These are phyloP conservation scores for Fusarium piperis DNA, from an alignment of 2,329 filamentous ascomycete species.

Conservation along the genomic window DNA sequence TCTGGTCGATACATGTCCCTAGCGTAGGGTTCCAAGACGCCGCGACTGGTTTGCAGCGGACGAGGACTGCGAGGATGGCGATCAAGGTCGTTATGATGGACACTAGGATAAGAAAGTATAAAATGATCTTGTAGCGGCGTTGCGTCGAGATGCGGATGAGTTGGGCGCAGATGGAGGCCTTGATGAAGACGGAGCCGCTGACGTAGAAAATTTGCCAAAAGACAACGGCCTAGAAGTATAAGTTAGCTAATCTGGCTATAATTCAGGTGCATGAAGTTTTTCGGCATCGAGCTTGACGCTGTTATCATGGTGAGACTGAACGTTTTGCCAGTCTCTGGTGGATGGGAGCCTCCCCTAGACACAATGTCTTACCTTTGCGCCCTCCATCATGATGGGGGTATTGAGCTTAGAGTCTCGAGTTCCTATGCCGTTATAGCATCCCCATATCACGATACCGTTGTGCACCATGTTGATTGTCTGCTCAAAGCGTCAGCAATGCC, in stretches of 20 bases:
- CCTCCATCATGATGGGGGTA: not conserved
- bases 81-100: not conserved
- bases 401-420: conserved; percentile 6
- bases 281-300: not conserved
- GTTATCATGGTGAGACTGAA: not conserved
- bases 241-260: not conserved
- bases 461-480: conserved; percentile 14
- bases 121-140: not conserved
- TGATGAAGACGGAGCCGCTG: conserved; percentile 5
- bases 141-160: conserved; percentile 6
- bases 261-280: not conserved
- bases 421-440: not conserved
- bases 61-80: not conserved
- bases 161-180: conserved; percentile 12
- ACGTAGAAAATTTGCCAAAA: conserved; percentile 23
- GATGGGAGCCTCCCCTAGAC: not conserved
- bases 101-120: not conserved
- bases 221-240: not conserved
- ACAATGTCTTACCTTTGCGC: not conserved
- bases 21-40: conserved; percentile 1
- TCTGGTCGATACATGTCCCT: conserved; percentile 8
- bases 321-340: not conserved
- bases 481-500: too few relatives aligned
- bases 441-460: conserved; percentile 14
- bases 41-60: conserved; percentile 3